Evolutionary conservation across 768 basidiomycete genomes (phyloP).

Genomic region (Dentipellis sp.): DNA sequence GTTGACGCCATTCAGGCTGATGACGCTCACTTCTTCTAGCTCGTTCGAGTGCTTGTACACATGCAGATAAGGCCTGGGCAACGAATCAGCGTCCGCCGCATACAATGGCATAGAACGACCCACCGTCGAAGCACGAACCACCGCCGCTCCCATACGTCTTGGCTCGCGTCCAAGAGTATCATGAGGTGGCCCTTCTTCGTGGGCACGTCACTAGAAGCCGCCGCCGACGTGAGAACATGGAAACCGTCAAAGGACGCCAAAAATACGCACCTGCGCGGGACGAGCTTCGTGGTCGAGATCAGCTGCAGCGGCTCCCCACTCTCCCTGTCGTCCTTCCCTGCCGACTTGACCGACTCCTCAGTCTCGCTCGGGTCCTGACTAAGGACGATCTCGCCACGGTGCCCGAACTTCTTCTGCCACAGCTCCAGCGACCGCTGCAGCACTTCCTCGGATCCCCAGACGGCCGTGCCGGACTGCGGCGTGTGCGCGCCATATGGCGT

Average conservation of each 20-base stretch:
- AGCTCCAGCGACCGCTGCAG: conserved; percentile 59
- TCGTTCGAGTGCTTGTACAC: conserved; percentile 82
- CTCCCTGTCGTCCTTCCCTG: conserved; percentile 24
- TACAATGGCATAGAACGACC: background rate
- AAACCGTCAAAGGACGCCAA: background rate
- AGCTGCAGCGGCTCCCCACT: conserved; percentile 52
- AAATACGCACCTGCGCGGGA: conserved; percentile 55
- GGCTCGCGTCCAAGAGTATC: conserved; percentile 72
- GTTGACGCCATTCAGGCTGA: conserved; percentile 78
- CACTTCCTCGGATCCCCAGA: conserved; percentile 61
- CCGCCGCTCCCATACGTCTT: conserved; percentile 71
- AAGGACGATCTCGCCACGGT: conserved; percentile 70
- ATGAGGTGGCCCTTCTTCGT: conserved; percentile 82
- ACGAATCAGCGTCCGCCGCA: background rate
- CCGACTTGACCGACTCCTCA: conserved; percentile 32
- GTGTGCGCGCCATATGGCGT: conserved; percentile 36
- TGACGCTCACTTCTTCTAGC: conserved; percentile 71
- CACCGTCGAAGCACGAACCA: conserved; percentile 88
- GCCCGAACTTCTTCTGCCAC: conserved; percentile 82
- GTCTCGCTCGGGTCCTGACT: conserved; percentile 59
- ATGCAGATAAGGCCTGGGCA: conserved; percentile 75
- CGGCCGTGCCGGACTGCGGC: conserved; percentile 40
- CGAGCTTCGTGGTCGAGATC: conserved; percentile 61
- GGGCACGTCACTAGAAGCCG: conserved; percentile 51
- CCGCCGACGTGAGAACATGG: background rate